phyloP scores from a whole-genome alignment of 441 rosid species.

The Gossypium trilobum region DNA sequence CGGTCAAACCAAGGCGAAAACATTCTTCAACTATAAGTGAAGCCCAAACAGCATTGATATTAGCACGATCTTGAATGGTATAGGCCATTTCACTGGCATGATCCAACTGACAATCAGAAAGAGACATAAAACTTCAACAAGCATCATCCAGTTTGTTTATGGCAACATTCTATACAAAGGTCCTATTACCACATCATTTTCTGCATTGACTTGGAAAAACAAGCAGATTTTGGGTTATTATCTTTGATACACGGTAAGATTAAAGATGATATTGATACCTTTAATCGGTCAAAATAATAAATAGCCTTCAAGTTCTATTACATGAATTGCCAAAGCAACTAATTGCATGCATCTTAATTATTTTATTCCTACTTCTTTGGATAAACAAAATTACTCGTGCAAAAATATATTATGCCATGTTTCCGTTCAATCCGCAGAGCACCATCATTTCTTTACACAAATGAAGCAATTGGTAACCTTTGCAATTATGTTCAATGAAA shows the following conservation, averaged over 20 bases:
- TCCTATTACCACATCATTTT: background rate
- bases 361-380: background rate
- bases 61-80: slow-evolving; percentile 40
- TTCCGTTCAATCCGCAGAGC: background rate
- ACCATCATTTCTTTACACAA: background rate
- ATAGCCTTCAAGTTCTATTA: slow-evolving; percentile 3
- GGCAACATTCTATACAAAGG: background rate
- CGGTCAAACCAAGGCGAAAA: slow-evolving; percentile 83
- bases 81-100: slow-evolving; percentile 32
- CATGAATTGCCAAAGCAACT: slow-evolving; percentile 8
- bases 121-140: slow-evolving; percentile 22
- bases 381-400: background rate
- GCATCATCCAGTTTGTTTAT: slow-evolving; percentile 15
- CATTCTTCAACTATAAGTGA: slow-evolving; percentile 85
- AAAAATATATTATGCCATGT: background rate
- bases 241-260: slow-evolving; percentile 9
- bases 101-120: slow-evolving; percentile 50
- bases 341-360: background rate
- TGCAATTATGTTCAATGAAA: background rate
- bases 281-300: slow-evolving; percentile 4
- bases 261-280: background rate
- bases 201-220: background rate
- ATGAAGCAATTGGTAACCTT: slow-evolving; percentile 6
- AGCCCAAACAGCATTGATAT: slow-evolving; percentile 85
- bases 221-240: slow-evolving; percentile 6